A percentile compares a stretch with the other conserved stretches of the same genome.
Evolutionary conservation across 371 early-diverging fungal species (phyloP).

Genomic region (Syncephalastrum contaminatum): DNA sequence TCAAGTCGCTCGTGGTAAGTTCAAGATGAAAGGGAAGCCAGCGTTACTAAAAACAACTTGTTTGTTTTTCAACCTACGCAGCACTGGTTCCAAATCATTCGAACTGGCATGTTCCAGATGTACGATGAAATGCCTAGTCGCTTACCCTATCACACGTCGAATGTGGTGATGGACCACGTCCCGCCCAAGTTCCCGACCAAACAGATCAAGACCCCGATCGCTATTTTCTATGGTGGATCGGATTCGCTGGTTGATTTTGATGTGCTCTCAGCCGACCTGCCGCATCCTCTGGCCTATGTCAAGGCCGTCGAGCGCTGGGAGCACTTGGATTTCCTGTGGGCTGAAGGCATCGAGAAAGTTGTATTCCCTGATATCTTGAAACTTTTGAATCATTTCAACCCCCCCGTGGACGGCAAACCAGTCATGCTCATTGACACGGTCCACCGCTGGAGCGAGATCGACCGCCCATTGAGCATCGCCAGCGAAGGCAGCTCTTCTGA

Average conservation of each 20-base stretch:
- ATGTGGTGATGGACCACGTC: constrained; percentile 50
- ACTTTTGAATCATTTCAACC: constrained; percentile 40
- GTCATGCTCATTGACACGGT: no score
- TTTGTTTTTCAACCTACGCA: constrained; percentile 12
- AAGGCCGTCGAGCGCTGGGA: constrained; percentile 72
- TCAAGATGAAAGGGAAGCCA: neutral
- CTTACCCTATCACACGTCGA: constrained; percentile 54
- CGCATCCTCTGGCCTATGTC: constrained; percentile 54
- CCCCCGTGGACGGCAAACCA: constrained; percentile 3
- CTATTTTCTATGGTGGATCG: constrained; percentile 87
- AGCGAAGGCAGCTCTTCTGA: neutral
- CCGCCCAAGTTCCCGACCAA: constrained; percentile 76
- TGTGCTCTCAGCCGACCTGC: constrained; percentile 57
- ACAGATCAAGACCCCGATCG: constrained; percentile 82
- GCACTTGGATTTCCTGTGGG: constrained; percentile 83
- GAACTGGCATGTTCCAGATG: constrained; percentile 87
- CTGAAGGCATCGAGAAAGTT: constrained; percentile 52
- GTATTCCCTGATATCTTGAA: constrained; percentile 49
- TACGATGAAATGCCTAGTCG: constrained; percentile 84
- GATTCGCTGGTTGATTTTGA: constrained; percentile 83
- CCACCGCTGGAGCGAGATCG: neutral
- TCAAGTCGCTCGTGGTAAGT: constrained; percentile 83
- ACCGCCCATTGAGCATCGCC: neutral
- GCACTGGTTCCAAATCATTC: constrained; percentile 95
- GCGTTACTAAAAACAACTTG: constrained; percentile 3